Evolutionary conservation across 2,329 filamentous ascomycete species (phyloP).

Genomic region (Acrodontium crateriforme): DNA sequence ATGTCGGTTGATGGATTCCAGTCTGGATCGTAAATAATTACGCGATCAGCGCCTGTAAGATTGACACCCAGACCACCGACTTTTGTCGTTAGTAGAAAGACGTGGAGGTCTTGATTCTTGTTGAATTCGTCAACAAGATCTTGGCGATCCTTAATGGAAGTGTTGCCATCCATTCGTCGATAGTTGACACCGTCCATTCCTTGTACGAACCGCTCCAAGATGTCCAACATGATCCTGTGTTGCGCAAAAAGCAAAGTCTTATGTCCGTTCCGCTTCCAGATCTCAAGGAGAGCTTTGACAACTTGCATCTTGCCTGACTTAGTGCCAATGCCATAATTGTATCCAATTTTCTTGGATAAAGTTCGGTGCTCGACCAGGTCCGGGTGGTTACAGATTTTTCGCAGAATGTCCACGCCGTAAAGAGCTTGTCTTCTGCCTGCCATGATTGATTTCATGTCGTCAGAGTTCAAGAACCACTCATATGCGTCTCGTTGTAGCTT

Average conservation of each 20-base stretch:
- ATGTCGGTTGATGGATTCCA: conserved; percentile 98
- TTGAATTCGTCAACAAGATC: conserved; percentile 89
- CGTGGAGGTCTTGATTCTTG: conserved; percentile 58
- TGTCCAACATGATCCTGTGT: conserved; percentile 88
- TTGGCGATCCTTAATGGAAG: conserved; percentile 78
- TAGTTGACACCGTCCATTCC: conserved; percentile 58
- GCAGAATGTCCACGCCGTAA: conserved; percentile 78
- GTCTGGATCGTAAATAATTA: conserved; percentile 97
- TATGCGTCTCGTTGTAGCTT: conserved; percentile 67
- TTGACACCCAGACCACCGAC: conserved; percentile 91
- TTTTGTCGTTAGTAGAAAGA: conserved; percentile 90
- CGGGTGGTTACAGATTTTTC: conserved; percentile 96
- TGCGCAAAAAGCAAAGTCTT: conserved; percentile 91
- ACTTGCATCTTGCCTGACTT: conserved; percentile 96
- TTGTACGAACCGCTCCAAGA: conserved; percentile 69
- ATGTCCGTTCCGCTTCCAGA: conserved; percentile 87
- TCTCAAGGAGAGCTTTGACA: conserved; percentile 68
- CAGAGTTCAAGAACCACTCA: conserved; percentile 63
- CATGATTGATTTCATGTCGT: conserved; percentile 74
- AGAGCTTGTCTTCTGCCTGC: conserved; percentile 63
- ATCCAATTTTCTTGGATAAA: conserved; percentile 45
- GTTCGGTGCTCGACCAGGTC: conserved; percentile 63
- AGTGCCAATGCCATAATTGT: conserved; percentile 61
- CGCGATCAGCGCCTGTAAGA: conserved; percentile 82
- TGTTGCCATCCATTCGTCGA: conserved; percentile 85